Base-by-base conservation (phyloP, 257 asterid species). In the Rubia yunnanensis region DNA sequence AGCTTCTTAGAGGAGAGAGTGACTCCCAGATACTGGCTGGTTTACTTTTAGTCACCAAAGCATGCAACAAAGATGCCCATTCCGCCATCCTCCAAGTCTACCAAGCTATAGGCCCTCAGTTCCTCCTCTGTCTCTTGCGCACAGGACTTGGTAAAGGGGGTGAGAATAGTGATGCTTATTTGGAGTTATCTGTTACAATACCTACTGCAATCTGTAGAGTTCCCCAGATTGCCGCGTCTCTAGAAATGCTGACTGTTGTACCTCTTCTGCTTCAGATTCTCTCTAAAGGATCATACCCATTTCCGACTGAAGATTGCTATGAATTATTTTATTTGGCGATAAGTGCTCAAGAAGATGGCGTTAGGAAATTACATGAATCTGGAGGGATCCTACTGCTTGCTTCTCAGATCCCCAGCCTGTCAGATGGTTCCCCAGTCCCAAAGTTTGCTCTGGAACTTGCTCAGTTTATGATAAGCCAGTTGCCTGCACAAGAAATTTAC, bases 21-120 rank as follows among this genome's bases (percentile, higher is more conserved):
- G 96, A 92, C 67, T 88, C 94, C 63, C 91, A 92, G 75, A 85
- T 92, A 10, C 77, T 92, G 27, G 91, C 95, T 15, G 98, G 96
- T 60, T 88, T 92, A 35, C 88, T 89, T 60, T 22, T 92, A 10
- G 89, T 85, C 59, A 79, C 98, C 68, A 85, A 87, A 75, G 75
- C 84, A 54, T 86, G 85, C 78, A 82, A 84, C 79, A 80, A 77
- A 80, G 77, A 85, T 69, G 92, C 87, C 77, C 81, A 78, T 10
- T 64, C 77, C n/a, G 64, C 87, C 56, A 80, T 85, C 75, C 89
- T 73, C 76, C 74, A 58, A 39, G 83, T 89, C 66, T 87, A 92
- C 76, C 62, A 77, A 38, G 89, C 98, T 22, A 36, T 92, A 10
- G 89, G 88, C 60, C 74, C 86, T 72, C 81, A 80, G 65, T 92